A percentile compares a stretch with the other conserved stretches of the same genome.
These are phyloP conservation scores for Alternaria gaisen DNA, from an alignment of 2,329 filamentous ascomycete species.

Conservation along the genomic window DNA sequence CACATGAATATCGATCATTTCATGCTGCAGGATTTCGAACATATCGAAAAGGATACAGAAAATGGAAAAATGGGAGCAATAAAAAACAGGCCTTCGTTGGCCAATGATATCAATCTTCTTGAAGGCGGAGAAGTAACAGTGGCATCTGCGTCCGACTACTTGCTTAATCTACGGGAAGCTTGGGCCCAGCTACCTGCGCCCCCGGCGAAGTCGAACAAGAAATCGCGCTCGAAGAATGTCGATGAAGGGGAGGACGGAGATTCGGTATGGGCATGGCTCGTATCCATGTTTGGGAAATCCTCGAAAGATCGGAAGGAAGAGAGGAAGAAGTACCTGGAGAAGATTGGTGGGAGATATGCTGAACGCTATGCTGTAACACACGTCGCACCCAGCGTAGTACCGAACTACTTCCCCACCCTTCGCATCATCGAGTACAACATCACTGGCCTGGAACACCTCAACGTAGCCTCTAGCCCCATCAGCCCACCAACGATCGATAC, in stretches of 20 bases:
- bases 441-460: conserved; percentile 70
- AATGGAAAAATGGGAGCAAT: conserved; percentile 52
- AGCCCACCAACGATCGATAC: not conserved
- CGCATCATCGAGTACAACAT: conserved; percentile 97
- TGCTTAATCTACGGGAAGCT: conserved; percentile 76
- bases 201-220: conserved; percentile 30
- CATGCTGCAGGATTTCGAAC: conserved; percentile 83
- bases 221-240: conserved; percentile 19
- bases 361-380: conserved; percentile 85
- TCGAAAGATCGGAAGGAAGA: conserved; percentile 43
- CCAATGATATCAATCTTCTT: conserved; percentile 39
- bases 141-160: conserved; percentile 78
- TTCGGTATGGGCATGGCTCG: conserved; percentile 33
- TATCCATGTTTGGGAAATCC: conserved; percentile 19
- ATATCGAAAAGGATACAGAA: conserved; percentile 70
- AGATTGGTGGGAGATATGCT: conserved; percentile 80
- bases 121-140: conserved; percentile 65
- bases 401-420: conserved; percentile 89
- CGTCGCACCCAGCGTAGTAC: conserved; percentile 86
- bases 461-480: conserved; percentile 17
- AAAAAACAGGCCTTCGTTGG: conserved; percentile 29
- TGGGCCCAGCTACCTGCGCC: conserved; percentile 77
- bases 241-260: conserved; percentile 25
- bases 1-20: conserved; percentile 99
- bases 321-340: conserved; percentile 68